These are phyloP conservation scores for Cyclotella atomus DNA, from an alignment of 108 stramenopile species.

Conservation along the genomic window DNA sequence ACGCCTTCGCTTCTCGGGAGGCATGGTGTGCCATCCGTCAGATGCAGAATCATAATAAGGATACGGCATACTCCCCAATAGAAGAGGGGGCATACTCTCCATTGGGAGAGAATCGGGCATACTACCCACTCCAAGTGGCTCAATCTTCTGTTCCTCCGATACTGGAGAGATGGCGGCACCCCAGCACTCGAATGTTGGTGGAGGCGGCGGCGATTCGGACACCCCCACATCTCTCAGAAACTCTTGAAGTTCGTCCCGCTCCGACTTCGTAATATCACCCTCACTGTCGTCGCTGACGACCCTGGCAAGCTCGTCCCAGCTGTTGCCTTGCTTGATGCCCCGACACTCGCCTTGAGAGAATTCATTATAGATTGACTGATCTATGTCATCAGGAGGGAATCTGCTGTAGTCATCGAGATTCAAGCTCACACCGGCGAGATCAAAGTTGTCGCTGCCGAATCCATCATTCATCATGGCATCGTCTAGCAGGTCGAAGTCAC, in stretches of 20 bases:
- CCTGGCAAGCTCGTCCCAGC: constrained; percentile 10
- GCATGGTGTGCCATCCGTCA: neutral
- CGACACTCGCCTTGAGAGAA: neutral
- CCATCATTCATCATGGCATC: constrained; percentile 6
- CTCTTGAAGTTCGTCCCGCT: constrained; percentile 18
- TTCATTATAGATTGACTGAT: neutral
- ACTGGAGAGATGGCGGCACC: constrained; percentile 17
- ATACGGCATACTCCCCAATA: neutral
- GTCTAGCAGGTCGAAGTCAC: neutral
- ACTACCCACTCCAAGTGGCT: neutral
- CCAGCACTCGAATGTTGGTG: constrained; percentile 13
- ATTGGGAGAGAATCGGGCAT: too few relatives aligned
- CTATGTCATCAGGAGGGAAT: neutral
- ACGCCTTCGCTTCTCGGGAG: neutral
- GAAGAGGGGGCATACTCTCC: too few relatives aligned
- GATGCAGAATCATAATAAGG: neutral
- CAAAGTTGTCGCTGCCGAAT: neutral
- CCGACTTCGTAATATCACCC: neutral
- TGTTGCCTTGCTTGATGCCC: neutral
- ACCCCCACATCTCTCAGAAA: constrained; percentile 14
- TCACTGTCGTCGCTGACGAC: constrained; percentile 10
- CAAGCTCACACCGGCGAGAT: neutral
- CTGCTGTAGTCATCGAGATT: neutral
- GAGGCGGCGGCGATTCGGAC: neutral
- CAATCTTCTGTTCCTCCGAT: neutral